These are phyloP conservation scores for Colletotrichum endophyticum DNA, from an alignment of 2,329 filamentous ascomycete genomes.

Conservation along the genomic window DNA sequence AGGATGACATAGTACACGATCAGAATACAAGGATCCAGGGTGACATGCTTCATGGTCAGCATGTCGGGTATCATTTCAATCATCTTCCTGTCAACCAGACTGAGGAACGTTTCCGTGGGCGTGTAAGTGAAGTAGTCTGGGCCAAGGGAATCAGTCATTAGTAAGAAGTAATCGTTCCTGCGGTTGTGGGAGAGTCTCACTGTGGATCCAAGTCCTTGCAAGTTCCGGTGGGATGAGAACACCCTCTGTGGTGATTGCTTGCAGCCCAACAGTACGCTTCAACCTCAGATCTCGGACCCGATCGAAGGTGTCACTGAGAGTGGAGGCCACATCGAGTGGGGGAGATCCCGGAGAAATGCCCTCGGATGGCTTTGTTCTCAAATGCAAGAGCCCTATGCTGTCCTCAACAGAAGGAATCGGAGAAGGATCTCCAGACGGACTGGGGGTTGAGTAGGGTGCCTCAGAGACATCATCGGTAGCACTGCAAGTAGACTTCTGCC, in stretches of 20 bases:
- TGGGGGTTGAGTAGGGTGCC: neutral
- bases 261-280: constrained; percentile 20
- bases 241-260: constrained; percentile 27
- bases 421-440: neutral
- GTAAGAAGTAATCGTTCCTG: neutral
- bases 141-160: neutral
- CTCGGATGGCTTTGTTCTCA: neutral
- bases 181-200: constrained; percentile 11
- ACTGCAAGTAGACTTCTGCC: neutral
- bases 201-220: constrained; percentile 31
- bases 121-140: constrained; percentile 33
- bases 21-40: constrained; percentile 31
- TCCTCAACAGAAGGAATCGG: neutral
- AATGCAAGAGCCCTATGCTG: neutral
- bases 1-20: constrained; percentile 36
- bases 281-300: constrained; percentile 28
- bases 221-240: constrained; percentile 30
- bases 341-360: neutral
- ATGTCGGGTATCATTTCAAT: constrained; percentile 35
- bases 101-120: constrained; percentile 30
- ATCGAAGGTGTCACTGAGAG: constrained; percentile 32
- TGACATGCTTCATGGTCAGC: constrained; percentile 28
- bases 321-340: constrained; percentile 28
- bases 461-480: neutral
- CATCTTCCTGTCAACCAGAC: constrained; percentile 28